These are phyloP conservation scores for Chrysanthemum seticuspe DNA, from an alignment of 129 eudicot species.

Conservation along the genomic window DNA sequence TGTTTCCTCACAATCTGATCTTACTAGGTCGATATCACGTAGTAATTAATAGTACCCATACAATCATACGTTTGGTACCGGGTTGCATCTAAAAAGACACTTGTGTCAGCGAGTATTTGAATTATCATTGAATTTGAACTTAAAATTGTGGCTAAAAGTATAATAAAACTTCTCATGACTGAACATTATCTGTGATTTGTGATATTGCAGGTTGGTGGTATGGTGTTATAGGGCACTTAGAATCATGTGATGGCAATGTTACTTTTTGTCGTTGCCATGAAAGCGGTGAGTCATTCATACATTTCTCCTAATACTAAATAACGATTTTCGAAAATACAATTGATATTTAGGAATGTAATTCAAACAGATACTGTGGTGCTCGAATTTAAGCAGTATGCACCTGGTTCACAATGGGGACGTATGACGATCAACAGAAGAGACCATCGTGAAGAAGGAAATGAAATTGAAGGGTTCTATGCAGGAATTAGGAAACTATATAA, in stretches of 20 bases:
- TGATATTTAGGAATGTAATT: neutral
- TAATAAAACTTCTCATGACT: neutral
- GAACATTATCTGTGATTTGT: constrained; percentile 5
- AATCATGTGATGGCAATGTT: constrained; percentile 66
- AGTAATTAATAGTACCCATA: neutral
- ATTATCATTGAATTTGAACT: neutral
- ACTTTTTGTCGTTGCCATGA: constrained; percentile 60
- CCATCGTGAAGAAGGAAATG: constrained; percentile 68
- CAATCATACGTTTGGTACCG: constrained; percentile 6
- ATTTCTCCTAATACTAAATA: neutral
- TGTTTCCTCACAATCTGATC: neutral
- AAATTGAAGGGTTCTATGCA: constrained; percentile 63
- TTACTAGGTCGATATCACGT: too few species aligned
- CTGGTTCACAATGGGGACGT: constrained; percentile 61
- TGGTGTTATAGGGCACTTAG: constrained; percentile 81
- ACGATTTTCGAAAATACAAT: neutral
- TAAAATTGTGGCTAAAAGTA: neutral
- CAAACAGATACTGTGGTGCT: constrained; percentile 51
- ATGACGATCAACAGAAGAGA: constrained; percentile 44
- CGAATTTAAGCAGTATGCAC: constrained; percentile 64
- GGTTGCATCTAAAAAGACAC: neutral
- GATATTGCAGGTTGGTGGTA: constrained; percentile 86
- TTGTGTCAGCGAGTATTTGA: neutral
- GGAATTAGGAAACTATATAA: constrained; percentile 47
- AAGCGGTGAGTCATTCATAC: constrained; percentile 48